Conservation (phyloP, 2,329 filamentous ascomycete species). For the Teratosphaeria pseudoeucalypti region DNA sequence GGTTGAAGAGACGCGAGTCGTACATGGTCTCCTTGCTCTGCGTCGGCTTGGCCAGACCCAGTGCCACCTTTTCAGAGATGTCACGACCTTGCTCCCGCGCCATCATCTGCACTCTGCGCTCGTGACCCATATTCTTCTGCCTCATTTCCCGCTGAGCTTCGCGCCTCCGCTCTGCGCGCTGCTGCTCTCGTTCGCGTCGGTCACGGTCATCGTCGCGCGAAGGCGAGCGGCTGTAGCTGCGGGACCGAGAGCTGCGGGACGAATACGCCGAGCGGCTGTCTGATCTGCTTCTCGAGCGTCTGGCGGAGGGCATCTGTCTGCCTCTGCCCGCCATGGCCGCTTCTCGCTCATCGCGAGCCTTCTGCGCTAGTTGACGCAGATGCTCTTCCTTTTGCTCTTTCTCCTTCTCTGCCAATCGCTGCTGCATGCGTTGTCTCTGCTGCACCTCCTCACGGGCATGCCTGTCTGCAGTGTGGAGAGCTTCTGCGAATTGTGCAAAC, state of each 20-base stretch:
- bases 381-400: slow-evolving; percentile 91
- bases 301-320: slow-evolving; percentile 26
- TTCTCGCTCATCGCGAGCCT: slow-evolving; percentile 66
- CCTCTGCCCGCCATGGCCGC: slow-evolving; percentile 32
- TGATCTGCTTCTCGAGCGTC: slow-evolving; percentile 16
- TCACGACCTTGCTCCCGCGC: slow-evolving; percentile 92
- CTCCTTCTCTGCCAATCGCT: slow-evolving; percentile 90
- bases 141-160: slow-evolving; percentile 84
- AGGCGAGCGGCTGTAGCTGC: slow-evolving; percentile 20
- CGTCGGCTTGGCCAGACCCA: slow-evolving; percentile 90
- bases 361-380: slow-evolving; percentile 75
- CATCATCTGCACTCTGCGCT: slow-evolving; percentile 83
- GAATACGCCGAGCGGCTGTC: slow-evolving; percentile 16
- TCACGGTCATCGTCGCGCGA: slow-evolving; percentile 45
- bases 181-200: slow-evolving; percentile 60
- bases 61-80: slow-evolving; percentile 91
- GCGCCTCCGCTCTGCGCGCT: slow-evolving; percentile 64
- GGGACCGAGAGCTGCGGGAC: slow-evolving; percentile 16
- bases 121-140: slow-evolving; percentile 90
- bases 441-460: slow-evolving; percentile 94
- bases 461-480: slow-evolving; percentile 84
- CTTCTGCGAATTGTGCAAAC: slow-evolving; percentile 91
- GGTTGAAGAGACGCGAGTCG: slow-evolving; percentile 90
- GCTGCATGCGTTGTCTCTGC: slow-evolving; percentile 87
- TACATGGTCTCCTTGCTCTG: slow-evolving; percentile 91